Base-by-base conservation (phyloP, 805 yeast genomes). In the Maudiozyma serrabonitensis region DNA sequence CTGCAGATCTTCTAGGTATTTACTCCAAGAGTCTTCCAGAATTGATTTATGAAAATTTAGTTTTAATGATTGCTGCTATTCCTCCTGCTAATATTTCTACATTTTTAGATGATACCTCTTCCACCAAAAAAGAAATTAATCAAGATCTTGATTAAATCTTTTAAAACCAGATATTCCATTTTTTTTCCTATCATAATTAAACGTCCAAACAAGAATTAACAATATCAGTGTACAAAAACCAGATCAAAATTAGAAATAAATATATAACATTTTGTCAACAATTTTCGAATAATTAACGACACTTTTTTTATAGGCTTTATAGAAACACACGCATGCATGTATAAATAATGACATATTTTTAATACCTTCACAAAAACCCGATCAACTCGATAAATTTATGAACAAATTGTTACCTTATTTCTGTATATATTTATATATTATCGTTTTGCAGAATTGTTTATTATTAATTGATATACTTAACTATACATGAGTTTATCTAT, bases 21-120 rank as follows among this genome's bases (percentile, higher is more conserved):
- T 91, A 87, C 72, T 96, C 91, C 74, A 85, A 85, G 74, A 78
- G 90, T 47, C 81, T 91, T 56, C 90, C 93, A 47, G 84, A 82
- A 63, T 81, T 79, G 43, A 82, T 90, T 50, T 82, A 88, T 65
- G 96, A 89, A 63, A 74, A 82, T 58, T 77, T 91, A 58, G 85
- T 89, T 59, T 77, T 84, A 77, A 82, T 90, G 89, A 82, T 91
- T 67, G 95, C 95, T 50, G 79, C 87, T 59, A 78, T 84, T 61
- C 97, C 97, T 44, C 97, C 98, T 31, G 77, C 81, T 50, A 80
- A 87, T 46, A 80, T 49, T 13, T 38, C 52, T 12, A 26, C 48
- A 9, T 45, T 49, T 25, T 16, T 49, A 37, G 43, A 38, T 34
- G 41, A 21, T 6, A 18, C 13, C 13, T 6, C 8, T 13, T 39